Evolutionary conservation across 2,329 filamentous ascomycete genomes (phyloP), one percentile per base, ranked within the genome.

Genomic region (Colletotrichum destructivum): DNA sequence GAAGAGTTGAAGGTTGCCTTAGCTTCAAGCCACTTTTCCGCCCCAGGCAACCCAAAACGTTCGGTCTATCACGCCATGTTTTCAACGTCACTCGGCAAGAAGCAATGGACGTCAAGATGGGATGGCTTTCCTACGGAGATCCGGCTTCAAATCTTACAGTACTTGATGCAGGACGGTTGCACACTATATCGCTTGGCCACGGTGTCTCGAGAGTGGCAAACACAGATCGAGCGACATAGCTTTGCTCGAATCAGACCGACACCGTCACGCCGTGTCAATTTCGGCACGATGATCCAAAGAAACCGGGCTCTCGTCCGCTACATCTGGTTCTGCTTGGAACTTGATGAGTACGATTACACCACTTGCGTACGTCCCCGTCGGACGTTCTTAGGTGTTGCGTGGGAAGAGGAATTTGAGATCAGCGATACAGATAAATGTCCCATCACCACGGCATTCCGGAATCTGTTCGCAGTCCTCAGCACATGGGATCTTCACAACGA

Each of bases 191-290:
- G 31, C 73, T 74, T 78, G 23, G 78, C 75, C 64, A 76, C 76
- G 38, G 79, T 81, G 21, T 82, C 77, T 57, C 74, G 77, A 74
- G 77, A 78, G 52, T 81, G 78, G 80, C 78, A 80, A 67, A 66
- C 61, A 16, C 66, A 69, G 18, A 59, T 81, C 62, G 78, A 81
- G 76, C 75, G 55, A 57, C 62, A 77, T 56, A 79, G 73, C 71
- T 81, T 81, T 67, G 63, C 75, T 57, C 75, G 74, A 47, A 79
- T 81, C 74, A 78, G 73, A 69, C 68, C 79, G 52, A 81, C 78
- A 40, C 73, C 69, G 63, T 75, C 76, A 57, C 76, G 78, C 46
- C 68, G 81, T 66, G 73, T 56, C 56, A 65, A 79, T 54, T 78
- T 80, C 68, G 49, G 66, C 69, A 73, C 71, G 3, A 81, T 81